phyloP scores from a whole-genome alignment of 495 filamentous ascomycete species.

The Opeltia flavorubescens region DNA sequence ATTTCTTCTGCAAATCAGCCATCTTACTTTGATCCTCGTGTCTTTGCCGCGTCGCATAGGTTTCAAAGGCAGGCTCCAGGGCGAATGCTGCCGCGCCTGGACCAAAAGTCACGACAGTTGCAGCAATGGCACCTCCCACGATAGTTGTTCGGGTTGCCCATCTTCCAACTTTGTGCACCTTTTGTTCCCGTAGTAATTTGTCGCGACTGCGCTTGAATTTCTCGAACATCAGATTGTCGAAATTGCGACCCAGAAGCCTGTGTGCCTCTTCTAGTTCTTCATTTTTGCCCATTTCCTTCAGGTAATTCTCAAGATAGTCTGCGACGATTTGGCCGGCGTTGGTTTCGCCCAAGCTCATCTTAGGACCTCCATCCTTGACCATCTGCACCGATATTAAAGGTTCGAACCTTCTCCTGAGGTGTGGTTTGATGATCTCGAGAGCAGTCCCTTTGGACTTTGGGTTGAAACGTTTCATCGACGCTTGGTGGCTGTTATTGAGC shows the following conservation, averaged over 20 bases:
- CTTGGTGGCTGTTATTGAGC: not conserved
- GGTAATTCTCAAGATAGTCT: constrained; percentile 6
- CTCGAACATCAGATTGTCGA: constrained; percentile 5
- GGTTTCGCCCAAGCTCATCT: constrained; percentile 8
- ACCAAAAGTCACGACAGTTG: constrained; percentile 8
- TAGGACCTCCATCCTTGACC: constrained; percentile 7
- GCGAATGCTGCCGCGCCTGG: constrained; percentile 7
- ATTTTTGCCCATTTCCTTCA: not conserved
- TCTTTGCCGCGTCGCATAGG: constrained; percentile 1
- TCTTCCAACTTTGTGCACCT: constrained; percentile 2
- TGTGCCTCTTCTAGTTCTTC: not conserved
- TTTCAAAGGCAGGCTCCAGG: constrained; percentile 5
- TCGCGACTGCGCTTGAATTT: constrained; percentile 9
- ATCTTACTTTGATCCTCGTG: constrained; percentile 1
- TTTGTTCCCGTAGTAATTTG: constrained; percentile 1
- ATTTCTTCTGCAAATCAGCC: constrained; percentile 2
- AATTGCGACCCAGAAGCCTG: constrained; percentile 2
- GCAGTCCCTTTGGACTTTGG: constrained; percentile 6
- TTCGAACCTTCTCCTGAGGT: constrained; percentile 4
- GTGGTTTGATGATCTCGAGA: constrained; percentile 8
- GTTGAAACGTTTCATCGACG: constrained; percentile 1
- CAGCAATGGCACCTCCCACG: constrained; percentile 5
- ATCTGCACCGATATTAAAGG: constrained; percentile 7
- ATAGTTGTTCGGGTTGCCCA: constrained; percentile 6
- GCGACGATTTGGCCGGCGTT: constrained; percentile 7